Conservation (phyloP, 768 basidiomycete genomes). For the Cytidiella melzeri region DNA sequence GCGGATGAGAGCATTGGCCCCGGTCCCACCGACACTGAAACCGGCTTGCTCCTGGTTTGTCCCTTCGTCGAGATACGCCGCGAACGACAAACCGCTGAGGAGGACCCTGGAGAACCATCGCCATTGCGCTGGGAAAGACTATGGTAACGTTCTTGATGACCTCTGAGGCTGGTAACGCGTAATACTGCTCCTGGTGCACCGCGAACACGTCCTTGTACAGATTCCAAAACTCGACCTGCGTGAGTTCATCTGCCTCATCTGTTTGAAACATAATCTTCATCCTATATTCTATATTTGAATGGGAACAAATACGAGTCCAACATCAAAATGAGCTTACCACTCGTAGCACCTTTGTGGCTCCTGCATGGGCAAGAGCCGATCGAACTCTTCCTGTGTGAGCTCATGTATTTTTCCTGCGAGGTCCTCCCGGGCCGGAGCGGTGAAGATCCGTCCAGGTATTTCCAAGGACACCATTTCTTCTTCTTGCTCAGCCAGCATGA, state of each 20-base stretch:
- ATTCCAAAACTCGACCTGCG: conserved; percentile 95
- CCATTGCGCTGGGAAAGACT: conserved; percentile 80
- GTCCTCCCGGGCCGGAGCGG: conserved; percentile 41
- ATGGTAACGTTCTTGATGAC: conserved; percentile 90
- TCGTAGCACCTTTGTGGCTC: conserved; percentile 82
- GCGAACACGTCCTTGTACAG: conserved; percentile 83
- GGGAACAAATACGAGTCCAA: neutral
- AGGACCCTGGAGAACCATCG: conserved; percentile 75
- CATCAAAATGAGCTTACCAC: conserved; percentile 60
- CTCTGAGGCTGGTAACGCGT: conserved; percentile 78
- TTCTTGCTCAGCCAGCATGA: conserved; percentile 66
- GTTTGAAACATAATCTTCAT: conserved; percentile 86
- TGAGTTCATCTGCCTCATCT: conserved; percentile 72
- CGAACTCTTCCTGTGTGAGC: conserved; percentile 64
- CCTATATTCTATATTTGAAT: conserved; percentile 35
- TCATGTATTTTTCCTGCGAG: conserved; percentile 52
- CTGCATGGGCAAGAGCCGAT: conserved; percentile 44
- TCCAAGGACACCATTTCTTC: conserved; percentile 63
- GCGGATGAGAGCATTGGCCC: conserved; percentile 43
- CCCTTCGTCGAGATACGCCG: conserved; percentile 70
- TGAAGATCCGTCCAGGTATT: conserved; percentile 52
- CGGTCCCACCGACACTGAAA: conserved; percentile 78
- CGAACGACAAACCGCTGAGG: conserved; percentile 81
- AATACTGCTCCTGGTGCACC: conserved; percentile 48
- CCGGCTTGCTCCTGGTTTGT: conserved; percentile 47